phyloP scores from a whole-genome alignment of 495 filamentous ascomycete species.

The Lentithecium fluviatile region DNA sequence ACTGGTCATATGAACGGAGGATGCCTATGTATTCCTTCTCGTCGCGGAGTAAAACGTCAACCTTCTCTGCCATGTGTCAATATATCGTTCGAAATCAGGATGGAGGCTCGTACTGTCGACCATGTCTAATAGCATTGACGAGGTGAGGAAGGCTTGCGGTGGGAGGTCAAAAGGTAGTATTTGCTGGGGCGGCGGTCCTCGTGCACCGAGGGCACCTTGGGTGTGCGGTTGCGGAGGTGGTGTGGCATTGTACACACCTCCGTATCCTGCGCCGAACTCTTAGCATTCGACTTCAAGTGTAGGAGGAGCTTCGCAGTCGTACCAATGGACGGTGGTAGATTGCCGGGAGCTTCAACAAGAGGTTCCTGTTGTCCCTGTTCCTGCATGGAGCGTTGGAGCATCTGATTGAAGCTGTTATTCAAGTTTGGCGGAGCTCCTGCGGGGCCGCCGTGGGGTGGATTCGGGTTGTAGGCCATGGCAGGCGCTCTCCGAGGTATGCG shows the following conservation, averaged over 20 bases:
- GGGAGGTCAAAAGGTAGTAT: slow-evolving; percentile 51
- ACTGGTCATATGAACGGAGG: slow-evolving; percentile 95
- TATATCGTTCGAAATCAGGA: slow-evolving; percentile 1
- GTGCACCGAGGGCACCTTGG: slow-evolving; percentile 11
- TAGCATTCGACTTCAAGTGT: neutral
- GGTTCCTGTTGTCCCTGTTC: slow-evolving; percentile 1
- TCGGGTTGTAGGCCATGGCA: slow-evolving; percentile 25
- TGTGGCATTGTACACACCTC: slow-evolving; percentile 26
- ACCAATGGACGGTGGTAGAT: slow-evolving; percentile 14
- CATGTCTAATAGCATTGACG: slow-evolving; percentile 88
- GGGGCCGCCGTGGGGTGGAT: slow-evolving; percentile 19
- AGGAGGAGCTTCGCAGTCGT: neutral
- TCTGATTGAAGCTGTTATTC: slow-evolving; percentile 19
- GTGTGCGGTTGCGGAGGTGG: slow-evolving; percentile 4
- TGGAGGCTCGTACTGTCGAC: slow-evolving; percentile 72
- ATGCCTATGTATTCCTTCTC: slow-evolving; percentile 92
- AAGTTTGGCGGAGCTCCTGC: slow-evolving; percentile 12
- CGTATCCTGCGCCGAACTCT: slow-evolving; percentile 7
- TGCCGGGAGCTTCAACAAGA: slow-evolving; percentile 1
- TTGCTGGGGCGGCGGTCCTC: slow-evolving; percentile 1
- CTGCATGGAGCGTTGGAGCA: slow-evolving; percentile 24
- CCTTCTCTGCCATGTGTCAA: slow-evolving; percentile 66
- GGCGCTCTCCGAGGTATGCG: slow-evolving; percentile 5
- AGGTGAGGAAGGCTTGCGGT: slow-evolving; percentile 97
- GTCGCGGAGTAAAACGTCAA: slow-evolving; percentile 84